These are phyloP conservation scores for Polysphondylium violaceum DNA, from an alignment of 78 protist genomes.

Conservation along the genomic window DNA sequence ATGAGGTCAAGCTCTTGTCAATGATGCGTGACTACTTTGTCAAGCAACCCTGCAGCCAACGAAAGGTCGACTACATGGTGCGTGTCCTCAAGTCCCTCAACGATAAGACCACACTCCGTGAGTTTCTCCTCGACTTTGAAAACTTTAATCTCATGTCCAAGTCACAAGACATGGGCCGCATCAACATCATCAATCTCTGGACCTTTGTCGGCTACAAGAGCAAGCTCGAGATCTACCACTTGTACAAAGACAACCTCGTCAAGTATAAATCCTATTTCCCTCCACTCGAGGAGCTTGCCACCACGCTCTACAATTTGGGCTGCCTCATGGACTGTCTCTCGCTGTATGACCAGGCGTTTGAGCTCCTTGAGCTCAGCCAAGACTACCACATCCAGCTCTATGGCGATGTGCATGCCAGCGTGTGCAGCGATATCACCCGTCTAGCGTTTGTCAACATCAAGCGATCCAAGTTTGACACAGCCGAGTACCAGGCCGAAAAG, in stretches of 20 bases:
- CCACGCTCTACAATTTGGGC: not conserved
- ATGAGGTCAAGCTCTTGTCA: not conserved
- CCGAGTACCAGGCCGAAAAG: constrained; percentile 40
- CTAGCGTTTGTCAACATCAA: constrained; percentile 4
- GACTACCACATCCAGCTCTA: constrained; percentile 51
- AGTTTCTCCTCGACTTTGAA: constrained; percentile 19
- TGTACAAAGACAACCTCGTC: not conserved
- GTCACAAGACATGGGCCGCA: constrained; percentile 3
- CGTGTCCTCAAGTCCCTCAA: not conserved
- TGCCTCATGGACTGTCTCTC: constrained; percentile 42
- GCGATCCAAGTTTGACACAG: constrained; percentile 26
- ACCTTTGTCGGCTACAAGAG: not conserved
- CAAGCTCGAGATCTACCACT: not conserved
- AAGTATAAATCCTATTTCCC: not conserved
- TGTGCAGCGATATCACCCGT: constrained; percentile 5
- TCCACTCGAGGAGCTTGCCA: constrained; percentile 45
- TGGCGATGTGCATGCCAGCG: constrained; percentile 22
- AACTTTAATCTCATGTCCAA: not conserved
- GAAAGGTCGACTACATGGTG: constrained; percentile 22
- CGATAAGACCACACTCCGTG: constrained; percentile 7
- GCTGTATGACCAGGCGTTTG: constrained; percentile 31
- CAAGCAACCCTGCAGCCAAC: not conserved
- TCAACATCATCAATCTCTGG: constrained; percentile 2
- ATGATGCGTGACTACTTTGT: not conserved
- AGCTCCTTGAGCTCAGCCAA: constrained; percentile 14